A percentile compares a stretch with the other conserved stretches of the same genome.
Conservation (phyloP, 164 flowering plant genomes). For the Magnolia changhungtana region DNA sequence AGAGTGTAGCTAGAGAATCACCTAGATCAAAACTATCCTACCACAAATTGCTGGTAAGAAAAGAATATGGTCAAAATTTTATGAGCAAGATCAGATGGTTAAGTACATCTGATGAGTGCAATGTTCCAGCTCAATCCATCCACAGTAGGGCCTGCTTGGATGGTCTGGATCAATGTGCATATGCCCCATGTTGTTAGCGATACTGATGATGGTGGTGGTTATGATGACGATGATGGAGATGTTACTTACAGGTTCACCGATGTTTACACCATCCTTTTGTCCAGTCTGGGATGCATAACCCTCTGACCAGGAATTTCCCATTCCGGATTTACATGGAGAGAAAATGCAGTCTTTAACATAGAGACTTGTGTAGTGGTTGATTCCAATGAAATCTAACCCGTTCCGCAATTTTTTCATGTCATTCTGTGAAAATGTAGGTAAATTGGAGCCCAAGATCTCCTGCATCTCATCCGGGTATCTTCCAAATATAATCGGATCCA, state of each 20-base stretch:
- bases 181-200: too few species aligned
- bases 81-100: not conserved
- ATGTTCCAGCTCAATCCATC: not conserved
- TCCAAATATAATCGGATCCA: constrained; percentile 43
- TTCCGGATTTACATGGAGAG: constrained; percentile 3
- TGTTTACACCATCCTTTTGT: constrained; percentile 15
- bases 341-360: constrained; percentile 20
- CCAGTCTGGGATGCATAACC: constrained; percentile 10
- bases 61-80: not conserved
- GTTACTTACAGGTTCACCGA: constrained; percentile 20
- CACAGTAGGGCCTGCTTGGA: not conserved
- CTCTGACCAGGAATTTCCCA: not conserved
- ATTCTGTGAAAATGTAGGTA: constrained; percentile 28
- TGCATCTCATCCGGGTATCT: constrained; percentile 42
- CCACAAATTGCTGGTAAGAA: not conserved
- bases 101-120: not conserved
- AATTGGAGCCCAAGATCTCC: constrained; percentile 16
- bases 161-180: too few species aligned
- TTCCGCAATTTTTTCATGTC: constrained; percentile 20
- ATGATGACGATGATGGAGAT: not conserved
- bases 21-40: not conserved
- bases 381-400: constrained; percentile 34
- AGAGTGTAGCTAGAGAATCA: not conserved
- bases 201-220: not conserved
- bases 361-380: constrained; percentile 15